Base-by-base conservation (phyloP, 2,329 filamentous ascomycete genomes). In the Chalara sp. region DNA sequence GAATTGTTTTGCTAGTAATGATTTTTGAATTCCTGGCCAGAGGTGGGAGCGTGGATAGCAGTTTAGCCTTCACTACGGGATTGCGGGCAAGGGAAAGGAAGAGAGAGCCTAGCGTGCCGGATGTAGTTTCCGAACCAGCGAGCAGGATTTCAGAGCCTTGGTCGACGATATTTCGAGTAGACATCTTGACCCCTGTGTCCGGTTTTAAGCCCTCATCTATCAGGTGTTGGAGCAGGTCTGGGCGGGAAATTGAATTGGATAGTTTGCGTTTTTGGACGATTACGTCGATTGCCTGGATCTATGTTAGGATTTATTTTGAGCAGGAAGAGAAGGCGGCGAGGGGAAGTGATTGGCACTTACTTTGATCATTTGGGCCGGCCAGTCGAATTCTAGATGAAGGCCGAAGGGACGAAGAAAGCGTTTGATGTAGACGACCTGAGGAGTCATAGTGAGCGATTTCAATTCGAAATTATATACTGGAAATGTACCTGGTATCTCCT, bases 121-220 rank as follows among this genome's bases (percentile, higher is more conserved):
- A 62, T 0, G 60, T 63, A 0, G 61, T 62, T 50, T 64, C 60
- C 37, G 59, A 62, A 32, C 61, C 61, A 10, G 61, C 60, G 5
- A 64, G 60, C 11, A 62, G 54, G 46, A 63, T 58, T 35, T 60
- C 58, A 13, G 46, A 52, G 41, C 48, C 49, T 32, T 48, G 50
- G 28, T 52, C 50, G 13, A 51, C 45, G 21, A 51, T 44, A 29
- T 51, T 39, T 6, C 33, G 45, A 1, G 33, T 35, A 5, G 29
- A 37, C 45, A 48, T 51, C 54, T 56, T 47, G 46, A 55, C 21
- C 40, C 48, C n/a, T 12, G 49, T 58, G 55, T 61, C 37, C 6
- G 48, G 7, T 40, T 52, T 7, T 53, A 52, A 29, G 53, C 58
- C 55, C 46, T 57, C 45, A n/a, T 56, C 55, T 21, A 57, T 57